These are phyloP conservation scores for Fusarium pseudocircinatum DNA, from an alignment of 2,329 filamentous ascomycete genomes.

Conservation along the genomic window DNA sequence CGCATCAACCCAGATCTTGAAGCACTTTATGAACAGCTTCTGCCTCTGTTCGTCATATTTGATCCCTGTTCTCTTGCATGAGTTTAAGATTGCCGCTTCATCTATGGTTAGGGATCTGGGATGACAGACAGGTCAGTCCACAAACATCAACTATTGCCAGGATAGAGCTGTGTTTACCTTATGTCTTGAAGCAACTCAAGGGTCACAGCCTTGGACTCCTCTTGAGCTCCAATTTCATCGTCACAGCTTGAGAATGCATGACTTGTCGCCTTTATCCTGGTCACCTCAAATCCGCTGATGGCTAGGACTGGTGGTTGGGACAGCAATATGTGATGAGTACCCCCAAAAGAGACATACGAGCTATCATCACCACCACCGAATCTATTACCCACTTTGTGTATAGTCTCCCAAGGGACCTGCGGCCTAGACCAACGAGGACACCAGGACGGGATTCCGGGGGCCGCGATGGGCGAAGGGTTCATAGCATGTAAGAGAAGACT, in stretches of 20 bases:
- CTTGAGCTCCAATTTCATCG: background rate
- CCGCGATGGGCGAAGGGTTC: background rate
- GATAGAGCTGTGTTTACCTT: background rate
- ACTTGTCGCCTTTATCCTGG: background rate
- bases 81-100: fast-evolving
- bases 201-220: background rate
- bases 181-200: background rate
- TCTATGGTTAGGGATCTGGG: background rate
- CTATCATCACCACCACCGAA: background rate
- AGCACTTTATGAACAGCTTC: background rate
- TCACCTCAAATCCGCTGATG: background rate
- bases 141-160: fast-evolving
- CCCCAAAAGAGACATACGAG: background rate
- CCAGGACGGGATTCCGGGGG: background rate
- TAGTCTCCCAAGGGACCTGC: fast-evolving
- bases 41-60: background rate
- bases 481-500: background rate
- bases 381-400: background rate
- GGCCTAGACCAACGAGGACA: background rate
- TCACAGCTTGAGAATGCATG: background rate
- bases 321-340: background rate
- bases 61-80: fast-evolving
- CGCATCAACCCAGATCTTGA: background rate
- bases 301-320: background rate
- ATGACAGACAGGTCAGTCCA: fast-evolving